Percentiles rank a stretch among this genome's conserved stretches.
Conservation (phyloP, 2,329 filamentous ascomycete species). For the Penicillium sp. region DNA sequence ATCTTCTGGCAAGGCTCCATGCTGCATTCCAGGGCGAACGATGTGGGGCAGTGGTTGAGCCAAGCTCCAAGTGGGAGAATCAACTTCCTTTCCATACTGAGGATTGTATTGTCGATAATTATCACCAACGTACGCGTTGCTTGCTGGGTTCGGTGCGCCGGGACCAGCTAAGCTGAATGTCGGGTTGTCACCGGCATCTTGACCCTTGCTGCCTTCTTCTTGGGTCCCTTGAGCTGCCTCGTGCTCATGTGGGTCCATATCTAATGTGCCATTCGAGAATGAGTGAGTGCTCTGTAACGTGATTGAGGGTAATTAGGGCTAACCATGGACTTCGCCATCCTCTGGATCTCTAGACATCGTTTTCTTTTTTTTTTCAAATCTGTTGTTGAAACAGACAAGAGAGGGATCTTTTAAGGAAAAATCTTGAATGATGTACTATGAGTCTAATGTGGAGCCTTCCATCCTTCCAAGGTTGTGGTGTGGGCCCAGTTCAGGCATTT, state of each 20-base stretch:
- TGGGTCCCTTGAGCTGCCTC: conserved; percentile 7
- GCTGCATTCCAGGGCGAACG: conserved; percentile 50
- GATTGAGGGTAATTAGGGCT: background rate
- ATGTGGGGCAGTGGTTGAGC: conserved; percentile 54
- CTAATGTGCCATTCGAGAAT: background rate
- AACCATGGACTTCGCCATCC: background rate
- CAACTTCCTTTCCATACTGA: conserved; percentile 50
- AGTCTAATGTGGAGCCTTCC: conserved; percentile 4
- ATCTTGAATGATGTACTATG: background rate
- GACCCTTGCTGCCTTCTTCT: conserved; percentile 13
- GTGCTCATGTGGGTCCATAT: background rate
- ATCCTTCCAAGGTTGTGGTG: too few species aligned
- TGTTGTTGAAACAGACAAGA: background rate
- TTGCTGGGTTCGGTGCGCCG: conserved; percentile 11
- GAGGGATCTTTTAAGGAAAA: background rate
- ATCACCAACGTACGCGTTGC: conserved; percentile 6
- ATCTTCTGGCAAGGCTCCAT: conserved; percentile 14
- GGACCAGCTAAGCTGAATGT: conserved; percentile 13
- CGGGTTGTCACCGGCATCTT: conserved; percentile 10
- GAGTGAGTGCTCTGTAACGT: background rate
- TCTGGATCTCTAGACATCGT: background rate
- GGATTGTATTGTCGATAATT: conserved; percentile 45
- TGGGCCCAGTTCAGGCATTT: too few species aligned
- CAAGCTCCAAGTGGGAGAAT: conserved; percentile 52
- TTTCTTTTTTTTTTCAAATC: too few species aligned